These are phyloP conservation scores for Phytophthora pisi DNA, from an alignment of 352 stramenopile genomes.

Conservation along the genomic window DNA sequence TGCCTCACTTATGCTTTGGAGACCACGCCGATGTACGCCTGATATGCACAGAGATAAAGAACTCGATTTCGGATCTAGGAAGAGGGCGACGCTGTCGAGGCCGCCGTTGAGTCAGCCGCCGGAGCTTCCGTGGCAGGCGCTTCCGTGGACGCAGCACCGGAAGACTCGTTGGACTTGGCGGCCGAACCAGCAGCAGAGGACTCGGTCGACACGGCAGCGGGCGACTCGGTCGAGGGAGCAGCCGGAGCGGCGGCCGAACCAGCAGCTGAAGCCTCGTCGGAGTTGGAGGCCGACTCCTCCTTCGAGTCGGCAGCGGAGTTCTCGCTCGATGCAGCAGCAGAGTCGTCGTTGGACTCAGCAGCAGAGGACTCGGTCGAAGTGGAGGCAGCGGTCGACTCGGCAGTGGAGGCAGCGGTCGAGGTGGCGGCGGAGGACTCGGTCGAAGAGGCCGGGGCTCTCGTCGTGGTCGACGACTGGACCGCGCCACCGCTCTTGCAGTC, in stretches of 20 bases:
- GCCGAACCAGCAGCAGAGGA: background rate
- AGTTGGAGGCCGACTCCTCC: background rate
- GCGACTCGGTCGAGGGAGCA: background rate
- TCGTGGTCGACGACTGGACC: slow-evolving; percentile 6
- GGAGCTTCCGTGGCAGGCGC: slow-evolving; percentile 1
- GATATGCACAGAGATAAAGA: slow-evolving; percentile 42
- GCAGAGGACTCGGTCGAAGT: slow-evolving; percentile 5
- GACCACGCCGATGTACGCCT: slow-evolving; percentile 32
- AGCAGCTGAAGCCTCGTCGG: background rate
- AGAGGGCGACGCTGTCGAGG: slow-evolving; percentile 13
- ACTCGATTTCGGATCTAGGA: slow-evolving; percentile 34
- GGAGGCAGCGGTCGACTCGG: background rate
- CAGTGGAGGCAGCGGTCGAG: slow-evolving; percentile 2
- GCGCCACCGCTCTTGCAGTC: slow-evolving; percentile 26
- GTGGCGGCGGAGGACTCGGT: slow-evolving; percentile 12
- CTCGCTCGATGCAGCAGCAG: background rate
- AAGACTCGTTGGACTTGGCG: background rate
- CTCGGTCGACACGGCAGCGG: background rate
- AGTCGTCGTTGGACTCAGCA: background rate
- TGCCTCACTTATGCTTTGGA: slow-evolving; percentile 31
- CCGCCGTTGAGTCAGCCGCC: slow-evolving; percentile 3
- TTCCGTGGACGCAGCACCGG: background rate
- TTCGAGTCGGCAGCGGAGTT: background rate
- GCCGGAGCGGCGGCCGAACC: background rate
- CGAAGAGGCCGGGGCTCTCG: slow-evolving; percentile 5